These are phyloP conservation scores for Penicillium diatomitis DNA, from an alignment of 495 filamentous ascomycete genomes.

Conservation along the genomic window DNA sequence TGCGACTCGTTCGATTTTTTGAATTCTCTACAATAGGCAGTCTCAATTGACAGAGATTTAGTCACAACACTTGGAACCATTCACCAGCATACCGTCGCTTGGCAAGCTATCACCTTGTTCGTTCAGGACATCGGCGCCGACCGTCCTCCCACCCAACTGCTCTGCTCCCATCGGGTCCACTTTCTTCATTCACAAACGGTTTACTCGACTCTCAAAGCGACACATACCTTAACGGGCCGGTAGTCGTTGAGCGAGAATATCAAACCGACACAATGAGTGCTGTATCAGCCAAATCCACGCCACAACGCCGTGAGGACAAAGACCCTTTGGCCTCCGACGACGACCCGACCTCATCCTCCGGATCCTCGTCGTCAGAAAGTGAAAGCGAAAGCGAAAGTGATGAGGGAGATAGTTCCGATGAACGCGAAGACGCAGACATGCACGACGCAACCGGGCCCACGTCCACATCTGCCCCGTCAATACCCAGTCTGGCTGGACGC, in stretches of 20 bases:
- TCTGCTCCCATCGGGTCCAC: no score
- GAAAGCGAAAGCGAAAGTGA: conserved; percentile 23
- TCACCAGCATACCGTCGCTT: no score
- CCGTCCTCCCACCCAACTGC: no score
- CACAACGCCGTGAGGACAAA: background rate
- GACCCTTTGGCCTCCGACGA: conserved; percentile 13
- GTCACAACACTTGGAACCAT: background rate
- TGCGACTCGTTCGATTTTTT: conserved; percentile 6
- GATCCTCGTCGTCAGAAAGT: conserved; percentile 19
- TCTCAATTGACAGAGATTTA: background rate
- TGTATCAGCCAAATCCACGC: background rate
- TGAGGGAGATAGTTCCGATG: conserved; percentile 9
- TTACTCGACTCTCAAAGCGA: no score
- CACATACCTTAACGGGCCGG: no score
- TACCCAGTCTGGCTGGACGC: conserved; percentile 23
- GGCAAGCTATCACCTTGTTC: no score
- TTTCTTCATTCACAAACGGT: no score
- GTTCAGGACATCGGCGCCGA: no score
- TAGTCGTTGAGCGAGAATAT: no score
- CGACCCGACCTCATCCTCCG: conserved; percentile 34
- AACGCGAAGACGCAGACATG: conserved; percentile 15
- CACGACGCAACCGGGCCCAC: conserved; percentile 4
- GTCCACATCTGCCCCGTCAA: conserved; percentile 5
- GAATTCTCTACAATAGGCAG: background rate
- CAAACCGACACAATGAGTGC: conserved; percentile 5